phyloP scores from a whole-genome alignment of 2,329 filamentous ascomycete species.

The Colletotrichum shisoi region DNA sequence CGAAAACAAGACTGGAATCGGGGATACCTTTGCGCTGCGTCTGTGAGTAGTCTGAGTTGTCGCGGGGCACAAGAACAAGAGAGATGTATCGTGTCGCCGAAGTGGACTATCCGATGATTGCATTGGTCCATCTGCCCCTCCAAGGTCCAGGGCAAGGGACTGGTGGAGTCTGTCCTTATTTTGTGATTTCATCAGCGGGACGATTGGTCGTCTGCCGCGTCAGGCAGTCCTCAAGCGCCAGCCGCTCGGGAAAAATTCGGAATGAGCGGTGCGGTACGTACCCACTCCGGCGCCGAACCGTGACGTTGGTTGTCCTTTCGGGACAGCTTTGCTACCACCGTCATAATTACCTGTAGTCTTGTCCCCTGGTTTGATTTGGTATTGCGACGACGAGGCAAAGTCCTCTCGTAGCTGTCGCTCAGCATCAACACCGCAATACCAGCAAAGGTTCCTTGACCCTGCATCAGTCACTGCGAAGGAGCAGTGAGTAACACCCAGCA shows the following conservation, averaged over 20 bases:
- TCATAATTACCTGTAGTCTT: constrained; percentile 13
- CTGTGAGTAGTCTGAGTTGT: constrained; percentile 14
- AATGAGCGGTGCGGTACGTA: constrained; percentile 3
- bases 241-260: constrained; percentile 29
- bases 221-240: not conserved
- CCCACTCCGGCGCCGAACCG: constrained; percentile 2
- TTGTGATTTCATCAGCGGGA: constrained; percentile 12
- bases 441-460: not conserved
- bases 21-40: not conserved
- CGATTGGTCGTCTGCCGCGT: constrained; percentile 23
- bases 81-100: constrained; percentile 14
- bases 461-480: not conserved
- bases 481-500: not conserved
- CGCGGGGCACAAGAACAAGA: constrained; percentile 26
- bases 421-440: not conserved
- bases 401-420: not conserved
- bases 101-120: constrained; percentile 5
- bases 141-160: constrained; percentile 34
- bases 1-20: not conserved
- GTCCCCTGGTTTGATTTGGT: not conserved
- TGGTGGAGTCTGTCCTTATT: constrained; percentile 29
- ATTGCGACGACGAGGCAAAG: constrained; percentile 23
- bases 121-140: constrained; percentile 32
- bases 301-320: constrained; percentile 38
- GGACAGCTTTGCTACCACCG: constrained; percentile 34